Conservation (phyloP, 2,329 filamentous ascomycete species). For the Alternaria triticina region DNA sequence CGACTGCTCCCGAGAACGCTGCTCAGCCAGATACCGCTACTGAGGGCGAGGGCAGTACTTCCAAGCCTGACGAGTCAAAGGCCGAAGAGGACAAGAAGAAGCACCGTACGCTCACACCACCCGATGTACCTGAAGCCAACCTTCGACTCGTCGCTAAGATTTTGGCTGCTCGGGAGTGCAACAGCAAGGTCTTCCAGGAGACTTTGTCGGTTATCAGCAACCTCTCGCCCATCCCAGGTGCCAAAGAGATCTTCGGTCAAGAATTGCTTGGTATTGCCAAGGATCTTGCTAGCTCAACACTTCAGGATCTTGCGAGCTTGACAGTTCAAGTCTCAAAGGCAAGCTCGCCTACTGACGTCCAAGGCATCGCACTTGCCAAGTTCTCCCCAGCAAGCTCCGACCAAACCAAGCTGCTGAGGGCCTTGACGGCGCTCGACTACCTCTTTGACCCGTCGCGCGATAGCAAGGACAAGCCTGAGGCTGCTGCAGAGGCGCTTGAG, state of each 20-base stretch:
- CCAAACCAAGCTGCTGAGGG: slow-evolving; percentile 91
- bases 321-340: slow-evolving; percentile 86
- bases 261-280: slow-evolving; percentile 90
- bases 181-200: slow-evolving; percentile 96
- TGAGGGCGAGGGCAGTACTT: slow-evolving; percentile 26
- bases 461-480: slow-evolving; percentile 56
- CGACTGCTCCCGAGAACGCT: slow-evolving; percentile 37
- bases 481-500: slow-evolving; percentile 59
- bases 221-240: slow-evolving; percentile 87
- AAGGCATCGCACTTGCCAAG: slow-evolving; percentile 90
- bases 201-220: slow-evolving; percentile 99
- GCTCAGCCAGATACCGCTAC: slow-evolving; percentile 37
- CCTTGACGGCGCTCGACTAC: slow-evolving; percentile 93
- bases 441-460: slow-evolving; percentile 82
- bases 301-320: slow-evolving; percentile 82
- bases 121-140: slow-evolving; percentile 86
- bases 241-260: slow-evolving; percentile 88
- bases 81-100: slow-evolving; percentile 55
- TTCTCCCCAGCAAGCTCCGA: slow-evolving; percentile 96
- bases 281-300: slow-evolving; percentile 80
- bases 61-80: slow-evolving; percentile 47
- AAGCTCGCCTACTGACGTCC: slow-evolving; percentile 88
- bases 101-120: slow-evolving; percentile 72
- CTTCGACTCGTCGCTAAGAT: slow-evolving; percentile 95
- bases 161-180: slow-evolving; percentile 93